Base-by-base conservation (phyloP, 495 filamentous ascomycete genomes). In the Podospora comata region DNA sequence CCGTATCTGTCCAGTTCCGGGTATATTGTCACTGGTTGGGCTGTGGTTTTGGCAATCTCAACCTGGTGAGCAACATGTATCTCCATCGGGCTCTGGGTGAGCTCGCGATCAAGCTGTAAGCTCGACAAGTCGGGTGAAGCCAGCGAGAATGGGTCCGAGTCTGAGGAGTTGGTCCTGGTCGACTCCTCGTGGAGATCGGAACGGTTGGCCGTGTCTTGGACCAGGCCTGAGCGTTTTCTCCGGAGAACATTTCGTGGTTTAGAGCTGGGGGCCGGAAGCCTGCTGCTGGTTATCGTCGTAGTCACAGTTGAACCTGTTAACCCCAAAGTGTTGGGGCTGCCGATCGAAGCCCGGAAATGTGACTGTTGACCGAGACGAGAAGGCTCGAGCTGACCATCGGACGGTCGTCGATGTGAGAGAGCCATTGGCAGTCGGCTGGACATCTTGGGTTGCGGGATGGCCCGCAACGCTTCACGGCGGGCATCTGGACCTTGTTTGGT, bases 1-100 rank as follows among this genome's bases (percentile, higher is more conserved):
- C 83, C 78, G 73, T 87, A 87, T 28, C 85, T 79, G 66, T 87
- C 85, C 54, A 87, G 68, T 69, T 86, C 85, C 16, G 85, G 84
- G 67, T 84, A 84, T 68, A 84, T 78, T 20, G 72, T 78, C 39
- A 75, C 72, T 5, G 75, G 68, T 1, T 82, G 81, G n/a, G 72
- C 67, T 20, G 70, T 68, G 0, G 72, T 71, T 60, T 64, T 76
- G 13, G 75, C 71, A 18, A 77, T 69, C 59, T 81, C 80, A 20
- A 77, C 58, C 54, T 76, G 71, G 26, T 80, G 78, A 3, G 78
- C 74, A 20, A 70, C 67, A 34, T 75, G 74, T 48, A 77, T 75
- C 23, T 81, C 80, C 67, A 76, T 75, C 0, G 80, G 79, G 65
- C 78, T 82, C 15, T 76, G 71, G 5, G 80, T 79, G 23, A 80